phyloP scores from a whole-genome alignment of 2,329 filamentous ascomycete genomes.

The Aspergillus cejpii region DNA sequence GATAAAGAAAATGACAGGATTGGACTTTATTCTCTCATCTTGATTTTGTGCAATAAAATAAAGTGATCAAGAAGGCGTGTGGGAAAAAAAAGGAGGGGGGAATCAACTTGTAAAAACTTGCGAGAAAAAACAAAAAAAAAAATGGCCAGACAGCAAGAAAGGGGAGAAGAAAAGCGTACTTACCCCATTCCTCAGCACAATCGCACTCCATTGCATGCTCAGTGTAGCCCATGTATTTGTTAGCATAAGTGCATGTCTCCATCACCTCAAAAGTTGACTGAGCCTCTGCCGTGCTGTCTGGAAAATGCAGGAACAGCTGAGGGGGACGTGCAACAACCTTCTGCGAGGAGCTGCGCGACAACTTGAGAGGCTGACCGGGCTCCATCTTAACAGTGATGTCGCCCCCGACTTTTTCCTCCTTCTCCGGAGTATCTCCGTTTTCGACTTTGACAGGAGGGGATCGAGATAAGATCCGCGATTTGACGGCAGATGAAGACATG shows the following conservation, averaged over 20 bases:
- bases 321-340: constrained; percentile 59
- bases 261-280: constrained; percentile 72
- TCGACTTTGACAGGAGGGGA: constrained; percentile 29
- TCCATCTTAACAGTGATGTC: constrained; percentile 59
- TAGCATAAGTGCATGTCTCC: constrained; percentile 78
- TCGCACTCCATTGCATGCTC: constrained; percentile 95
- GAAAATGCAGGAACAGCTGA: constrained; percentile 64
- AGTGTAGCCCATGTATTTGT: constrained; percentile 83
- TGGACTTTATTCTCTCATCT: no score
- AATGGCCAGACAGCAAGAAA: constrained; percentile 18
- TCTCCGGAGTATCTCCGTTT: constrained; percentile 16
- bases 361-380: constrained; percentile 61
- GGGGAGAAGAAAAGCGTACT: constrained; percentile 35
- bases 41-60: no score
- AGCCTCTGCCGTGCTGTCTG: constrained; percentile 72
- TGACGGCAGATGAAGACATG: constrained; percentile 16
- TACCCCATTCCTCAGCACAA: constrained; percentile 91
- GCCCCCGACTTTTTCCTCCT: constrained; percentile 52
- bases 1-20: constrained; percentile 1
- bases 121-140: constrained; percentile 2
- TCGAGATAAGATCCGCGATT: constrained; percentile 21
- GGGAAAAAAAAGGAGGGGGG: background rate
- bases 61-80: no score
- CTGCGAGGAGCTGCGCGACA: constrained; percentile 65
- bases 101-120: background rate